Percentiles rank a stretch among this genome's conserved stretches.
phyloP scores from a whole-genome alignment of 31 red algal species.

The Porphyra umbilicalis region DNA sequence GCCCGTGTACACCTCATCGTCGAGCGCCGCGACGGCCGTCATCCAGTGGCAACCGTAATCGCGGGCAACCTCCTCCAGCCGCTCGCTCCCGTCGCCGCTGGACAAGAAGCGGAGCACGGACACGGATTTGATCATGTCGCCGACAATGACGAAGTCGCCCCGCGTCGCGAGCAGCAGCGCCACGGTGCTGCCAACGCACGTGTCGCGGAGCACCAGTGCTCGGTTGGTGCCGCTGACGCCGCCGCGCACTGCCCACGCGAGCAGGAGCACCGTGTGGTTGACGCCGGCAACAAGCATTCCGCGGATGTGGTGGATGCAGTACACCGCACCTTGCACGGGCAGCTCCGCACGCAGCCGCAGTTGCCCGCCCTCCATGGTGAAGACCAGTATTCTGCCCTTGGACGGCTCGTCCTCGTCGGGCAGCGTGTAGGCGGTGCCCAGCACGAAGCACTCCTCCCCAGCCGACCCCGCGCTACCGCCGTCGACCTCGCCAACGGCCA shows the following conservation, averaged over 20 bases:
- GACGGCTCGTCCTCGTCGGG: constrained; percentile 61
- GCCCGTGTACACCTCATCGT: constrained; percentile 73
- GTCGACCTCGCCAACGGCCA: neutral
- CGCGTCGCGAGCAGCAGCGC: constrained; percentile 25
- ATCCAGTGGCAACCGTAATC: constrained; percentile 89
- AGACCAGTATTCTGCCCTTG: constrained; percentile 75
- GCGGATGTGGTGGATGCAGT: constrained; percentile 54
- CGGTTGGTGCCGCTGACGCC: constrained; percentile 45
- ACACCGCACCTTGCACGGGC: constrained; percentile 61
- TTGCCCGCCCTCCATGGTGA: constrained; percentile 46
- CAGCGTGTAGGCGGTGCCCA: constrained; percentile 71
- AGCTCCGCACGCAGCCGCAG: constrained; percentile 70
- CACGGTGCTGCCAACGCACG: constrained; percentile 1
- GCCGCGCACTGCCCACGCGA: constrained; percentile 17
- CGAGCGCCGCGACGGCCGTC: constrained; percentile 79
- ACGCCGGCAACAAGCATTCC: constrained; percentile 71
- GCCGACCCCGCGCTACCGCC: constrained; percentile 32
- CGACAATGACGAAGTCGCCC: constrained; percentile 89
- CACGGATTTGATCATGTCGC: constrained; percentile 81
- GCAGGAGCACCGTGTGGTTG: constrained; percentile 49
- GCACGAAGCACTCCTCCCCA: constrained; percentile 77
- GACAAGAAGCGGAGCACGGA: constrained; percentile 62
- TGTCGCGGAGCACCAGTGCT: constrained; percentile 21
- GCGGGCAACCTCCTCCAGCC: constrained; percentile 76
- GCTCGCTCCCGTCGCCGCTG: constrained; percentile 23